Evolutionary conservation across 2,329 filamentous ascomycete species (phyloP).

Genomic region (Penicillium hordei): DNA sequence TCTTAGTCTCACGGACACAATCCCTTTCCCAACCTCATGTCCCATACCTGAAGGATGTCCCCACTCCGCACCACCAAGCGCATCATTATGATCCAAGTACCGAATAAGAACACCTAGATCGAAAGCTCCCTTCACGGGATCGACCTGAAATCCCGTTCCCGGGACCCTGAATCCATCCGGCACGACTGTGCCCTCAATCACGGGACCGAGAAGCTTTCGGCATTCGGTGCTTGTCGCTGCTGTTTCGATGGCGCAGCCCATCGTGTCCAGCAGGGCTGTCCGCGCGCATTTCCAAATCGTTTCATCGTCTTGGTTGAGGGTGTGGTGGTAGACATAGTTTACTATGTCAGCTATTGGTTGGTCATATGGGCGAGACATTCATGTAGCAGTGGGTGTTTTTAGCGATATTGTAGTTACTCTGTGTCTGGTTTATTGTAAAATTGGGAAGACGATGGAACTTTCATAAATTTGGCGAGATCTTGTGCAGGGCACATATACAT

Average conservation of each 20-base stretch:
- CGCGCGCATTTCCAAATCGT: constrained; percentile 21
- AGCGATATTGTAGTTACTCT: too few relatives aligned
- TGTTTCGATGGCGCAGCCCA: constrained; percentile 30
- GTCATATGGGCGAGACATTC: constrained; percentile 38
- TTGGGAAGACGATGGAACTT: neutral
- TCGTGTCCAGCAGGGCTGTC: constrained; percentile 26
- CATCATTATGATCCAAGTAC: constrained; percentile 48
- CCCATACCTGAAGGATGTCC: constrained; percentile 41
- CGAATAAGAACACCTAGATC: constrained; percentile 41
- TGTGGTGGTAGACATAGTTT: constrained; percentile 24
- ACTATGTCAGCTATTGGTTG: constrained; percentile 34
- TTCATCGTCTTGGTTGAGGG: constrained; percentile 17
- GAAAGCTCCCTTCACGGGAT: constrained; percentile 43
- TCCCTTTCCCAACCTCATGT: neutral
- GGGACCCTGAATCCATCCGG: constrained; percentile 40
- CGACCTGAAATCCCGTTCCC: constrained; percentile 39
- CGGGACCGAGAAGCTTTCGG: constrained; percentile 18
- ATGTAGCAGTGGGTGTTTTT: neutral
- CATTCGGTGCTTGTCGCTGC: constrained; percentile 22
- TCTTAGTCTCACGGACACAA: neutral
- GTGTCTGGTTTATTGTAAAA: neutral
- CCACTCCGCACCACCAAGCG: constrained; percentile 44
- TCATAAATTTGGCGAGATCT: neutral
- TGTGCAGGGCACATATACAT: too few relatives aligned
- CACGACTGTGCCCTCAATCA: constrained; percentile 17